phyloP scores from a whole-genome alignment of 2,329 filamentous ascomycete genomes.

The Curvularia sp. region DNA sequence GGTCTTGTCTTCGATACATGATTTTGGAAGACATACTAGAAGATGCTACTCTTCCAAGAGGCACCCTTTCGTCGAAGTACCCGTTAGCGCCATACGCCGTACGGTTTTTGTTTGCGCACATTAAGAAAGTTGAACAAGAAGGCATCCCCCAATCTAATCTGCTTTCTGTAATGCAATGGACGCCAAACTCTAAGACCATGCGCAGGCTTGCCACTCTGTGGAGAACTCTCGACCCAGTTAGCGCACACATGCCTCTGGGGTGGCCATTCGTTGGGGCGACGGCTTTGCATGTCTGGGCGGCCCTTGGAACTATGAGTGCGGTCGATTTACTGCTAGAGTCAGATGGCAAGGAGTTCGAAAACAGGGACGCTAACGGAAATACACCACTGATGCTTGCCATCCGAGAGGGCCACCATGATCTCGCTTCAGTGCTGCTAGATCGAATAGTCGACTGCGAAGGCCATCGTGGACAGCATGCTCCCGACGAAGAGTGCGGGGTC shows the following conservation, averaged over 20 bases:
- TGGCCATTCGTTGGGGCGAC: not conserved
- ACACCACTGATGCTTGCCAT: not conserved
- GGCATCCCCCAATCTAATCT: not conserved
- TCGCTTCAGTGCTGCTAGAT: not conserved
- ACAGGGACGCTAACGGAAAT: not conserved
- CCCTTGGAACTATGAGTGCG: not conserved
- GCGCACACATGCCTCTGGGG: not conserved
- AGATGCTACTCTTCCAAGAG: not conserved
- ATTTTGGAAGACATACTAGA: not conserved
- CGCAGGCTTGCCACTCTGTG: not conserved
- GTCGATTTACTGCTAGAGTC: not conserved
- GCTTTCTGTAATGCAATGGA: not conserved
- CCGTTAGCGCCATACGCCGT: not conserved
- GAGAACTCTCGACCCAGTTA: not conserved
- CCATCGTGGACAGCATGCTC: not conserved
- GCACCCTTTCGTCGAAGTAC: not conserved
- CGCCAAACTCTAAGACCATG: not conserved
- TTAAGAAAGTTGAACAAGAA: not conserved
- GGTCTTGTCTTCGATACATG: conserved; percentile 19
- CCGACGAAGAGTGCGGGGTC: not conserved
- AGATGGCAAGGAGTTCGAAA: not conserved
- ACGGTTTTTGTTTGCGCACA: not conserved
- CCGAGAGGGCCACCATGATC: not conserved
- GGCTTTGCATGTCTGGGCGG: not conserved
- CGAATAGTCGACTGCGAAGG: not conserved